Percentiles rank a stretch among this genome's conserved stretches.
These are phyloP conservation scores for Ocimum tenuiflorum DNA, from an alignment of 257 asterid species.

Conservation along the genomic window DNA sequence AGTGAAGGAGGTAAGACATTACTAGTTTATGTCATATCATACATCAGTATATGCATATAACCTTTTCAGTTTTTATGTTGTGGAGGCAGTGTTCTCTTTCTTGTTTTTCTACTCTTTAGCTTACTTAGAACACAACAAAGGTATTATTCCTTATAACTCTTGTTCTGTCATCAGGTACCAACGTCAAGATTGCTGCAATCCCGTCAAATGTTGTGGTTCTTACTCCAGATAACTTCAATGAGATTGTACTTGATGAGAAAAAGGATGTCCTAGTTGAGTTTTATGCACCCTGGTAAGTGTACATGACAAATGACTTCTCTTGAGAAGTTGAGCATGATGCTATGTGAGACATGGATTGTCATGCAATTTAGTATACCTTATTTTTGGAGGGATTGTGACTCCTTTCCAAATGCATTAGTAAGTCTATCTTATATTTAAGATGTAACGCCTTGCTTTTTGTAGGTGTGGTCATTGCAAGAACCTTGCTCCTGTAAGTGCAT, in stretches of 20 bases:
- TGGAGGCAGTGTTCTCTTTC: background rate
- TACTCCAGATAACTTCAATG: constrained; percentile 59
- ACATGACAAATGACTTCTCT: background rate
- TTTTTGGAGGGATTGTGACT: too few species aligned
- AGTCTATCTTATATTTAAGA: background rate
- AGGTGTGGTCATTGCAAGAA: constrained; percentile 98
- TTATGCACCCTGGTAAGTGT: constrained; percentile 88
- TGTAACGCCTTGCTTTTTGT: constrained; percentile 26
- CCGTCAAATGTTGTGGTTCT: constrained; percentile 76
- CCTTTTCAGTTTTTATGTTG: background rate
- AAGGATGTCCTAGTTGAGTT: constrained; percentile 87
- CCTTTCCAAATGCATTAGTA: background rate
- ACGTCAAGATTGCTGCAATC: constrained; percentile 67
- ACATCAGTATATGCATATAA: constrained; percentile 3
- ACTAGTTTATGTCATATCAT: constrained; percentile 8
- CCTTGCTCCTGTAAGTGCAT: constrained; percentile 86
- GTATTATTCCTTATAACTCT: background rate
- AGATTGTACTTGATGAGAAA: constrained; percentile 68
- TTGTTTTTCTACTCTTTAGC: background rate
- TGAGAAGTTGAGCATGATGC: background rate
- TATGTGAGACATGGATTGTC: background rate
- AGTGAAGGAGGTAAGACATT: constrained; percentile 63
- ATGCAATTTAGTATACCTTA: background rate
- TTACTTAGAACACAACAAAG: background rate
- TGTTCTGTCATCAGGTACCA: constrained; percentile 54